Percentiles rank a stretch among this genome's conserved stretches.
phyloP scores from a whole-genome alignment of 345 rosid species.

The Citropsis articulata region DNA sequence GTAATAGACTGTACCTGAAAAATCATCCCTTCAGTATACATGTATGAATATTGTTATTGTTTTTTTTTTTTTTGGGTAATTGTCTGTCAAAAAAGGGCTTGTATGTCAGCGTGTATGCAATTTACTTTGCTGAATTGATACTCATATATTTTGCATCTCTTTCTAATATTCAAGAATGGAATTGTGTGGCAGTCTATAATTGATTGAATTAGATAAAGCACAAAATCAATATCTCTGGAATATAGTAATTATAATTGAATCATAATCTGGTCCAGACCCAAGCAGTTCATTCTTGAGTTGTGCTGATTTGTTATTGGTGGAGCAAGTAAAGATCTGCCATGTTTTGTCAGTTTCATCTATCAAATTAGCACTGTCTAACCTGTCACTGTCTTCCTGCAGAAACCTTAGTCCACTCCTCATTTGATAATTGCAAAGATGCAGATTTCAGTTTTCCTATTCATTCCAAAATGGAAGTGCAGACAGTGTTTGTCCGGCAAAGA shows the following conservation, averaged over 20 bases:
- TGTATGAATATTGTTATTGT: background rate
- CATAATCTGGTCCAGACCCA: background rate
- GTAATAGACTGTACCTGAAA: background rate
- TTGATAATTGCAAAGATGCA: conserved; percentile 8
- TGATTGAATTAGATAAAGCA: background rate
- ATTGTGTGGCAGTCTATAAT: background rate
- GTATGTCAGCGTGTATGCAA: background rate
- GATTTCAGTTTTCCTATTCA: conserved; percentile 17
- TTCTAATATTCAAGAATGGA: background rate
- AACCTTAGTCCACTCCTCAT: conserved; percentile 22
- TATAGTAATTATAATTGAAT: background rate
- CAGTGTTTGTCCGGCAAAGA: conserved; percentile 19
- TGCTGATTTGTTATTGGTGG: background rate
- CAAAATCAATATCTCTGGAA: background rate
- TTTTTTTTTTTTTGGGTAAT: background rate
- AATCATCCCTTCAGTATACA: background rate
- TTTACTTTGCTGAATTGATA: background rate
- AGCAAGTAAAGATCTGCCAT: background rate
- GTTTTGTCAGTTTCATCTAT: background rate
- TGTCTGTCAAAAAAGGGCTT: too few relatives aligned
- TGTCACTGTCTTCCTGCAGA: background rate
- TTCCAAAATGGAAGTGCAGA: conserved; percentile 22
- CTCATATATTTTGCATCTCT: background rate
- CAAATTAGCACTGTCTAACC: background rate
- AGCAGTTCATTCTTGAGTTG: background rate